phyloP scores from a whole-genome alignment of 345 rosid genomes.

The Sisymbrium irio region DNA sequence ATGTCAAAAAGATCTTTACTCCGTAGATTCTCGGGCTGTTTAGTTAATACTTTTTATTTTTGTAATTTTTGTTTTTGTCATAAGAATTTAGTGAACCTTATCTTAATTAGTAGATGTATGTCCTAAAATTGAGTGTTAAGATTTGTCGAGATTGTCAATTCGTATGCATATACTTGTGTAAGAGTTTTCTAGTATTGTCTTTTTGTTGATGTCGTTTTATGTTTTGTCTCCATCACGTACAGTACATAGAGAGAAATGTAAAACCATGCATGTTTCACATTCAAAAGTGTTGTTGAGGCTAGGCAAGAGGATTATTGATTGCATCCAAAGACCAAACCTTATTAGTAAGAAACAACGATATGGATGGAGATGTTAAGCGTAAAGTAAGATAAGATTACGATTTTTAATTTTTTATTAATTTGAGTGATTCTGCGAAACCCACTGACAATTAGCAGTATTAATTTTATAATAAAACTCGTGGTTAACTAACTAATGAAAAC shows the following conservation, averaged over 20 bases:
- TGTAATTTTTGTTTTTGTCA: too few species aligned
- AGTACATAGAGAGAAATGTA: background rate
- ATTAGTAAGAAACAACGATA: background rate
- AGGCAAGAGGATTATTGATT: background rate
- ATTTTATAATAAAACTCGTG: background rate
- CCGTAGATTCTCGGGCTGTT: background rate
- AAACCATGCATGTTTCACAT: background rate
- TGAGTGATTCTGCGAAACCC: background rate
- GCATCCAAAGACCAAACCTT: background rate
- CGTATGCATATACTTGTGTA: background rate
- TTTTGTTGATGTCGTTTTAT: background rate
- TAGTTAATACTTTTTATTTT: background rate
- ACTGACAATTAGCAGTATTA: background rate
- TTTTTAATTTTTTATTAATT: background rate
- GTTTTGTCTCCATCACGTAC: constrained; percentile 12
- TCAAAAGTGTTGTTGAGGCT: background rate
- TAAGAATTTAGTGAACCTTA: background rate
- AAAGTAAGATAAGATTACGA: constrained; percentile 11
- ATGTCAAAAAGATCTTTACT: background rate
- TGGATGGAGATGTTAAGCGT: background rate
- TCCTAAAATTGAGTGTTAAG: background rate
- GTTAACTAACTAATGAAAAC: background rate
- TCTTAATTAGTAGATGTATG: background rate
- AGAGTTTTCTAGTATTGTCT: constrained; percentile 11
- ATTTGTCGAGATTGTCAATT: background rate